phyloP scores from a whole-genome alignment of 2,329 filamentous ascomycete species.

The Xylariomycetidae sp. region DNA sequence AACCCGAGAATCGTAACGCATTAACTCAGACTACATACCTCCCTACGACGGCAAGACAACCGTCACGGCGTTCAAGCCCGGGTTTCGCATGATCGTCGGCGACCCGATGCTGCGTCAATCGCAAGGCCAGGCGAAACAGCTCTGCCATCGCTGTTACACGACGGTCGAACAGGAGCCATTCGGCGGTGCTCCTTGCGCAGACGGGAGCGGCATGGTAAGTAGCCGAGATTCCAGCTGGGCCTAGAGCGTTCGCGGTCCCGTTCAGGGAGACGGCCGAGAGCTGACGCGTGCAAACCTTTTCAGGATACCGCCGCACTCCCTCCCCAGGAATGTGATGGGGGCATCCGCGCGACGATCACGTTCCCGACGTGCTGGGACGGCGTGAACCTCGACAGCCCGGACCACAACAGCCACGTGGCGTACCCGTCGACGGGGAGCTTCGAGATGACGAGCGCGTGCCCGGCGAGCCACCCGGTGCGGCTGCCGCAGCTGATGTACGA shows the following conservation, averaged over 20 bases:
- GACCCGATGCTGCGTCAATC: constrained; percentile 22
- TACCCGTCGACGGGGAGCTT: constrained; percentile 33
- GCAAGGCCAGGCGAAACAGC: constrained; percentile 26
- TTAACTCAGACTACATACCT: too few species aligned
- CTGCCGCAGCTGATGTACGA: constrained; percentile 21
- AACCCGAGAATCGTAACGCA: too few species aligned
- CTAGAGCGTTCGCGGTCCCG: too few species aligned
- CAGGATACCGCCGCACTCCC: constrained; percentile 14
- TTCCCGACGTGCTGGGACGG: constrained; percentile 48
- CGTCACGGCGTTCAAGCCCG: constrained; percentile 20
- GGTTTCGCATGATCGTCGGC: constrained; percentile 22
- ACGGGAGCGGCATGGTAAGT: constrained; percentile 9
- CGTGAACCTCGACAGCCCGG: constrained; percentile 37
- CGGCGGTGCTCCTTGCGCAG: constrained; percentile 19
- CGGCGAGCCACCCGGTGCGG: constrained; percentile 16
- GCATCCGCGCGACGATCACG: constrained; percentile 35
- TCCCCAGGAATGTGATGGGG: constrained; percentile 11
- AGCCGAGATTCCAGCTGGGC: too few species aligned
- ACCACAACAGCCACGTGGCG: constrained; percentile 44
- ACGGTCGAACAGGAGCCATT: constrained; percentile 17
- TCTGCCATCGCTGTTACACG: constrained; percentile 20
- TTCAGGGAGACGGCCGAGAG: too few species aligned
- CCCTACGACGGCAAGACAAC: constrained; percentile 16
- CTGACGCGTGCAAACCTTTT: too few species aligned
- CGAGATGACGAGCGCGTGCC: constrained; percentile 13